Evolutionary conservation across 176 grass and related monocot genomes (phyloP), one percentile per base, ranked within the genome.

Genomic region (Juncus inflexus): DNA sequence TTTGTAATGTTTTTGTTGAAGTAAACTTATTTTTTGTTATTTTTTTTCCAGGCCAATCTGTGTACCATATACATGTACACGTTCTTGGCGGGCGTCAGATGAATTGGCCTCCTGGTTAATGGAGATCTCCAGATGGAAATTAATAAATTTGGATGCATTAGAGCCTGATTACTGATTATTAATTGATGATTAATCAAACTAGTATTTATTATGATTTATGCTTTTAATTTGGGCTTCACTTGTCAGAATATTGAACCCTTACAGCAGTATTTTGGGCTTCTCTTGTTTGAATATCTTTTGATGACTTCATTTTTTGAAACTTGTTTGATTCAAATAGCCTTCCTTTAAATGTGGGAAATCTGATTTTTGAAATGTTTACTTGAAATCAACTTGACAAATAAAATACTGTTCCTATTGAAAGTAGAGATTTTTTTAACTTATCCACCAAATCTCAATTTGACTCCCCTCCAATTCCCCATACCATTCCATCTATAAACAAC

Each of bases 31-130:
- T 52, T 51, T 5, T 14, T 54, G 28, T 58, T 62, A 28, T 59
- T 4, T 70, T 0, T 56, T 50, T 76, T 81, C 54, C 78, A 96
- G 91, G 91, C 49, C 91, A 96, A 85, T 90, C 91, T 54, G 91
- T 96, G 42, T 90, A 87, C 77, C 91, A 96, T 55, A 76, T 96
- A 35, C 87, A 96, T 72, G 74, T 90, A 4, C 91, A 96, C 87
- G 78, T 96, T 70, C 78, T 96, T 38, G 91, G 91, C 15, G 91
- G 91, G 40, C 70, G 91, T 52, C 87, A 96, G 69, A 85, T 96
- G 91, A 87, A 87, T 76, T 96, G 87, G 87, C 84, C 91, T 9
- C 73, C 91, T 0, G 91, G 91, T 72, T 96, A 85, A 95, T 37
- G 37, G 63, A 67, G 16, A 37, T 12, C 11, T 64, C 42, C 28